These are phyloP conservation scores for Pharus latifolius DNA, from an alignment of 176 grass and related monocot species.

Conservation along the genomic window DNA sequence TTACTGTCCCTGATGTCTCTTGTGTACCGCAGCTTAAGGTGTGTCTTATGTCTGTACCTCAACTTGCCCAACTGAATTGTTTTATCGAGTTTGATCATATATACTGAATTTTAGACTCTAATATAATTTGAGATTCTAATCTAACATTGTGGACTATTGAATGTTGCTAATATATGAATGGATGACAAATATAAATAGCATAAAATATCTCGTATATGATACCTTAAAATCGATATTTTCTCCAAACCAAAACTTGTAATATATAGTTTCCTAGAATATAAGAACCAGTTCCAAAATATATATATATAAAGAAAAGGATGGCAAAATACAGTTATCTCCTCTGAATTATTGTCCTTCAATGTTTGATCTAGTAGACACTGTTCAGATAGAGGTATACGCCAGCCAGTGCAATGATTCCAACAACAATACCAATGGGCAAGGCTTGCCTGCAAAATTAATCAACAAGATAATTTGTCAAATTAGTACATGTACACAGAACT, in stretches of 20 bases:
- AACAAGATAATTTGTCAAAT: neutral
- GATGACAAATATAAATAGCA: no score
- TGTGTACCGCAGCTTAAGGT: no score
- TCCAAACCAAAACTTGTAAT: neutral
- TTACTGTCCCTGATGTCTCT: no score
- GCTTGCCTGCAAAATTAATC: slow-evolving; percentile 31
- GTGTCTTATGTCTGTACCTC: no score
- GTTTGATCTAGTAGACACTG: slow-evolving; percentile 32
- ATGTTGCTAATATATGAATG: no score
- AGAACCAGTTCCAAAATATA: neutral
- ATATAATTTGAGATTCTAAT: no score
- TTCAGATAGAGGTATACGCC: slow-evolving; percentile 81
- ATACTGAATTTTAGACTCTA: no score
- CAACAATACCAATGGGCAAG: slow-evolving; percentile 58
- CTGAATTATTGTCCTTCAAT: neutral
- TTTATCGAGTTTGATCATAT: no score
- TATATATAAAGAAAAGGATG: neutral
- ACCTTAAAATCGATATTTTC: no score
- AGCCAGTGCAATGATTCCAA: slow-evolving; percentile 38
- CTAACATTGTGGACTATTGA: no score
- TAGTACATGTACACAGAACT: neutral
- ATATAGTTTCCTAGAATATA: neutral
- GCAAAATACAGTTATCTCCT: neutral
- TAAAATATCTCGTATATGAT: no score
- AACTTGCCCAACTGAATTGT: no score